These are phyloP conservation scores for Paracoccidioides brasiliensis DNA, from an alignment of 2,329 filamentous ascomycete genomes.

Conservation along the genomic window DNA sequence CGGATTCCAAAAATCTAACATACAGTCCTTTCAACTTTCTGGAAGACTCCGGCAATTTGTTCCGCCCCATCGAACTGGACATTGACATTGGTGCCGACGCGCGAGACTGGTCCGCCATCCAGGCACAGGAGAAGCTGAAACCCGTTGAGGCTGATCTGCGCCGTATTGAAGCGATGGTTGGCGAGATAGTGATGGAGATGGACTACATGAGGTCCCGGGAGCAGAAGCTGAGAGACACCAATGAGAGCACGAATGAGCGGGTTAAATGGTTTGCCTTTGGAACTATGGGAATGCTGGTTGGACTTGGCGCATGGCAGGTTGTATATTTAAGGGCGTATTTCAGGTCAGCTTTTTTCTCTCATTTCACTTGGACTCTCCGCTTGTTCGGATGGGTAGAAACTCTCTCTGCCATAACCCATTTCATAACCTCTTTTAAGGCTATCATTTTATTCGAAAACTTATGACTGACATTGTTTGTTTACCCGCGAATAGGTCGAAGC, in stretches of 20 bases:
- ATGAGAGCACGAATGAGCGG: constrained; percentile 97
- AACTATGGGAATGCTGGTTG: constrained; percentile 83
- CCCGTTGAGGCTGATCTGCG: constrained; percentile 90
- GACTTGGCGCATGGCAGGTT: constrained; percentile 90
- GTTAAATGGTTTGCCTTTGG: constrained; percentile 98
- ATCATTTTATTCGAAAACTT: not conserved
- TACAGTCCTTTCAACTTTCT: not conserved
- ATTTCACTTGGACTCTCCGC: not conserved
- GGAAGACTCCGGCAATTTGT: constrained; percentile 35
- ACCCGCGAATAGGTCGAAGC: constrained; percentile 44
- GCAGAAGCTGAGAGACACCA: constrained; percentile 93
- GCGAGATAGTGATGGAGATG: constrained; percentile 86
- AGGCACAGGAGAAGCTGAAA: constrained; percentile 94
- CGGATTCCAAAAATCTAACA: not conserved
- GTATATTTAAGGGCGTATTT: constrained; percentile 97
- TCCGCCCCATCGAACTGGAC: constrained; percentile 74
- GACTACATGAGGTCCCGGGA: constrained; percentile 83
- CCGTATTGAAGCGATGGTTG: constrained; percentile 79
- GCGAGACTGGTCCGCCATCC: constrained; percentile 94
- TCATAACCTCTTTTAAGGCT: too few relatives aligned
- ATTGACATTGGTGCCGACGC: constrained; percentile 94
- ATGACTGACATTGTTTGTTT: not conserved
- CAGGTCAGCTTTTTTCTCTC: constrained; percentile 40
- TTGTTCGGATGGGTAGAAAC: not conserved
- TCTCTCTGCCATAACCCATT: constrained; percentile 8